Base-by-base conservation (phyloP, 768 basidiomycete species). In the Termitomyces sp. region DNA sequence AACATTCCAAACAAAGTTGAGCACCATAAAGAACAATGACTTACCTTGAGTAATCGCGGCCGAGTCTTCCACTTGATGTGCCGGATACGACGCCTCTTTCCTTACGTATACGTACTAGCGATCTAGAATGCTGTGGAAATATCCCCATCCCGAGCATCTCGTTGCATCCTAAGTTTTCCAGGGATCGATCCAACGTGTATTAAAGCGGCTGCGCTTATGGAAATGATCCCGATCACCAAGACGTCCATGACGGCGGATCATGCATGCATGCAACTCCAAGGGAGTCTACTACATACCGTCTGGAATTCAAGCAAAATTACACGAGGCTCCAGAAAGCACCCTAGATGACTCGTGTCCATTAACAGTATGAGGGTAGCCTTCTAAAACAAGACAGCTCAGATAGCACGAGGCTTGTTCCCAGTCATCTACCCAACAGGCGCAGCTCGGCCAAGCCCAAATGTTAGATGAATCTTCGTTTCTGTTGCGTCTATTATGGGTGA, bases 401-500 rank as follows among this genome's bases (percentile, higher is more conserved):
- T 18, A 26, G 24, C 36, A 51, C 18, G 35, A 38, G 35, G 50
- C 50, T 51, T 22, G 20, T 22, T 33, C 32, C 33, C 14, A 24
- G 49, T 36, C 20, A 24, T 35, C 49, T 20, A 24, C 33, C 24
- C 49, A 51, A 50, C 33, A 35, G 20, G 32, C 49, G 24, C 35
- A 13, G 9, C 30, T 35, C 53, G 22, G 43, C 53, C 42, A 42
- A 53, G 38, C 26, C 40, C 13, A 30, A 54, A 54, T 33, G 35
- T 54, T 30, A 49, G 48, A 57, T 38, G 28, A 42, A 47, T 38
- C 22, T 61, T 61, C 59, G 38, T 57, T 63, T 58, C 57, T 58
- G 60, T 60, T 48, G 63, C 56, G 56, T 64, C 63, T 64, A 56
- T 59, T 62, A 56, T 42, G 48, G 60, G 40, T 64, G 63, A 56